Percentiles rank a stretch among this genome's conserved stretches.
phyloP scores from a whole-genome alignment of 345 rosid species.

The Syzygium aqueum region DNA sequence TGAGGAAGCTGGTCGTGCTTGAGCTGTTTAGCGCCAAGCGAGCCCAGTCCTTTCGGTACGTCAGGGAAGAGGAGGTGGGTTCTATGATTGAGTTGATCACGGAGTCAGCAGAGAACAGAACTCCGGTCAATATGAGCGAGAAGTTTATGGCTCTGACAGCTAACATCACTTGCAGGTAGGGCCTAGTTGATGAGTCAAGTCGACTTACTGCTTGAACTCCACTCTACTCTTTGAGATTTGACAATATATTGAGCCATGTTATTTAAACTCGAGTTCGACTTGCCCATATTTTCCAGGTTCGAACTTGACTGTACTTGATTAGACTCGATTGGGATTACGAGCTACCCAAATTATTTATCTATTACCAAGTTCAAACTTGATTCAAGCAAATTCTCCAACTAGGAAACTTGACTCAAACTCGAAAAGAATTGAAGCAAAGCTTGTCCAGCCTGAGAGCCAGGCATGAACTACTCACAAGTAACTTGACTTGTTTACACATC shows the following conservation, averaged over 20 bases:
- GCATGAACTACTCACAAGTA: neutral
- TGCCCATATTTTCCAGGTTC: too few species aligned
- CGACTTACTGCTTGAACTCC: neutral
- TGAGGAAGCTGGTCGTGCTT: slow-evolving; percentile 15
- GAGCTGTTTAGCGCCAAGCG: slow-evolving; percentile 13
- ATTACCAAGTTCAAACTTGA: neutral
- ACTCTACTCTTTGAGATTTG: neutral
- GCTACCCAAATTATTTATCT: neutral
- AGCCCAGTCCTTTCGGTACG: slow-evolving; percentile 4
- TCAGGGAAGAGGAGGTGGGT: slow-evolving; percentile 21
- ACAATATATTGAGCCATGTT: neutral
- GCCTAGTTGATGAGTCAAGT: neutral
- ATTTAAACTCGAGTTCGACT: neutral
- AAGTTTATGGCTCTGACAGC: slow-evolving; percentile 12
- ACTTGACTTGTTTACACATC: neutral
- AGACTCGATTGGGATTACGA: neutral
- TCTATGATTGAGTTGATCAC: slow-evolving; percentile 16
- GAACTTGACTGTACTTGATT: neutral
- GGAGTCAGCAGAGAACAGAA: neutral
- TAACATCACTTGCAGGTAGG: neutral
- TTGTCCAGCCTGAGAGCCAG: neutral
- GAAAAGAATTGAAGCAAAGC: neutral
- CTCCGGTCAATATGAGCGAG: slow-evolving; percentile 17
- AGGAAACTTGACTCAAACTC: too few species aligned
- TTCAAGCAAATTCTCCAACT: neutral